phyloP scores from a whole-genome alignment of 2,329 filamentous ascomycete species.

The Fusarium setosum region DNA sequence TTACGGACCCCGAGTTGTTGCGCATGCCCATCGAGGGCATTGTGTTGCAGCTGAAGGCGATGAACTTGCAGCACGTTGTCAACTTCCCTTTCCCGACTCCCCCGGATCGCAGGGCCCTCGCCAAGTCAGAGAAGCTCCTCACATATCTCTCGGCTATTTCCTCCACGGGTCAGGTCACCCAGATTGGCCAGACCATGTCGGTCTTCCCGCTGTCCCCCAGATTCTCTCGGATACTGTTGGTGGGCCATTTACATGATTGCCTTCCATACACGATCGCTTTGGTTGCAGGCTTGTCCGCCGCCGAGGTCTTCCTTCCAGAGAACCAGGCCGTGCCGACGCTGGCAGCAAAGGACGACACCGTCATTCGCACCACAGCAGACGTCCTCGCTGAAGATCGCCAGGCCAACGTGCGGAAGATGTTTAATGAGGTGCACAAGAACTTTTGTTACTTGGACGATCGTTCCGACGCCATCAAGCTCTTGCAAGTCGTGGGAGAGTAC shows the following conservation, averaged over 20 bases:
- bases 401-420: constrained; percentile 69
- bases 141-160: constrained; percentile 87
- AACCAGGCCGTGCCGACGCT: constrained; percentile 76
- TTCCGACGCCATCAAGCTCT: constrained; percentile 89
- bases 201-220: constrained; percentile 91
- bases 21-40: constrained; percentile 93
- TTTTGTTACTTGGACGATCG: constrained; percentile 85
- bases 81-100: constrained; percentile 98
- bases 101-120: constrained; percentile 79
- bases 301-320: constrained; percentile 88
- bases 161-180: constrained; percentile 78
- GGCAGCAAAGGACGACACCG: constrained; percentile 57
- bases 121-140: constrained; percentile 86
- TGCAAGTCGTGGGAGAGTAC: constrained; percentile 90
- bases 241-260: constrained; percentile 85
- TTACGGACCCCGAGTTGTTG: constrained; percentile 88
- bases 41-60: constrained; percentile 92
- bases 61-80: constrained; percentile 89
- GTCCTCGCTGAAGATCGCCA: constrained; percentile 77
- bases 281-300: constrained; percentile 88
- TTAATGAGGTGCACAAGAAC: constrained; percentile 78
- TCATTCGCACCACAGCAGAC: constrained; percentile 72
- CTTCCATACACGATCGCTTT: constrained; percentile 88
- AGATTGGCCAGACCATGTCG: constrained; percentile 83
- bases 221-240: constrained; percentile 90